Conservation (phyloP, 2,329 filamentous ascomycete genomes). For the Colletotrichum liriopes region DNA sequence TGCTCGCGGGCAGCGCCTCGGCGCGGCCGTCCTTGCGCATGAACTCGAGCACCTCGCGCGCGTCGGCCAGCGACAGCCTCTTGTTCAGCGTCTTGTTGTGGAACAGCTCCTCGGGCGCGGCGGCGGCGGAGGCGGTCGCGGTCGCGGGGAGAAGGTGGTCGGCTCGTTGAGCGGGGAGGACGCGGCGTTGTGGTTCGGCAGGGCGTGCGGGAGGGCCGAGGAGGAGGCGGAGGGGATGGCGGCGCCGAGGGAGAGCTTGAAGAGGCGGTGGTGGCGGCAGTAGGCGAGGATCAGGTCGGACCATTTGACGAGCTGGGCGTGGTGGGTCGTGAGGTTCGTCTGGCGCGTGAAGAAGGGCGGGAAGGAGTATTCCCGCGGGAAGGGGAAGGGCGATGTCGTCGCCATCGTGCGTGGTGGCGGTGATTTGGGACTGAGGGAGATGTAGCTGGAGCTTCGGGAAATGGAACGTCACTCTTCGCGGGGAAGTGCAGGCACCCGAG, state of each 20-base stretch:
- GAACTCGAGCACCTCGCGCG: slow-evolving; percentile 71
- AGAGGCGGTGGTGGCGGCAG: slow-evolving; percentile 84
- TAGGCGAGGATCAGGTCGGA: slow-evolving; percentile 87
- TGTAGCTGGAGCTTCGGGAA: slow-evolving; percentile 1
- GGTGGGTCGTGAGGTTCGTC: slow-evolving; percentile 79
- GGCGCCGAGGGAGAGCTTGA: slow-evolving; percentile 77
- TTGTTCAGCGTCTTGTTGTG: slow-evolving; percentile 69
- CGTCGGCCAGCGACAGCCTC: slow-evolving; percentile 65
- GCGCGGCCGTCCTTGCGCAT: slow-evolving; percentile 73
- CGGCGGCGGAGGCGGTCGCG: slow-evolving; percentile 59
- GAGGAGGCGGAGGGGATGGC: slow-evolving; percentile 66
- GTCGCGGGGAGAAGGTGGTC: slow-evolving; percentile 59
- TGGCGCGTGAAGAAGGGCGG: slow-evolving; percentile 90
- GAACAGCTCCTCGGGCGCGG: slow-evolving; percentile 65
- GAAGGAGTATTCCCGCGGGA: slow-evolving; percentile 80
- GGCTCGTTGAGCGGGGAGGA: slow-evolving; percentile 50
- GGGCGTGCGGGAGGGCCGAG: slow-evolving; percentile 49
- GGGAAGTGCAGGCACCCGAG: background rate
- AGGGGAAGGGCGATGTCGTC: slow-evolving; percentile 60
- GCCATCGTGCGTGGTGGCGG: slow-evolving; percentile 11
- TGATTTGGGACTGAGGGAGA: background rate
- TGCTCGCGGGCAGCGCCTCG: slow-evolving; percentile 73
- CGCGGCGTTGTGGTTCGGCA: slow-evolving; percentile 46
- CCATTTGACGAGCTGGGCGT: slow-evolving; percentile 88
- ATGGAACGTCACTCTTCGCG: background rate